Evolutionary conservation across 2,329 filamentous ascomycete species (phyloP), one percentile per base, ranked within the genome.

Genomic region (Pyrenochaeta sp.): DNA sequence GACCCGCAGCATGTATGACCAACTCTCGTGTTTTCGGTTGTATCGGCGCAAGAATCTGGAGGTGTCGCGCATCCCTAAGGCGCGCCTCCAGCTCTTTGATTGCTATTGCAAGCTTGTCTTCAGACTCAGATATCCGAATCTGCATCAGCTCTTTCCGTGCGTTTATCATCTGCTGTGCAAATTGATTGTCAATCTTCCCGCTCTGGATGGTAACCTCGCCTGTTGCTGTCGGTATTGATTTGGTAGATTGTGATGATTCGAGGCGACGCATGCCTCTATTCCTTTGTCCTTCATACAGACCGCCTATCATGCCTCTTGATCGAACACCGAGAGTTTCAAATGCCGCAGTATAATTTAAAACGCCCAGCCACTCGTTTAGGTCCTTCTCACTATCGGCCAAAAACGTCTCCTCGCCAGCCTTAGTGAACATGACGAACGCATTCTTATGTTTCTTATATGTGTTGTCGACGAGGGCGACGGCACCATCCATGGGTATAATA

Each of bases 361-460:
- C 95, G 7, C 91, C 91, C 28, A 99, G 82, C 95, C 95, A 99
- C 73, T 99, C 95, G 70, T 97, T 96, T 85, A 96, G 89, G 69
- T 99, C 95, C 1, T 87, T 83, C 69, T 99, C 95, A 52, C 88
- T 92, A 68, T 97, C 93, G 5, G 95, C 94, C 19, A 98, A 82
- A 37, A 99, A 90, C 0, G 94, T 89, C 74, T 99, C 95, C 71
- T 99, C 94, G 0, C 92, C 91, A 64, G 66, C 68, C 52, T 95
- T 91, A 30, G 92, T 88, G 58, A 97, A 91, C 69, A 97, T 94
- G 13, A 93, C 85, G 72, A 99, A 97, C 0, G 95, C 92, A 76
- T 98, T 88, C 78, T 98, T 99, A 79, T 99, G 95, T 76, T 92
- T 95, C 77, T 90, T 96, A 77, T 99, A 99, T 8, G 86, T 91